Conservation (phyloP, 495 filamentous ascomycete species). For the Tetracladium setigerum region DNA sequence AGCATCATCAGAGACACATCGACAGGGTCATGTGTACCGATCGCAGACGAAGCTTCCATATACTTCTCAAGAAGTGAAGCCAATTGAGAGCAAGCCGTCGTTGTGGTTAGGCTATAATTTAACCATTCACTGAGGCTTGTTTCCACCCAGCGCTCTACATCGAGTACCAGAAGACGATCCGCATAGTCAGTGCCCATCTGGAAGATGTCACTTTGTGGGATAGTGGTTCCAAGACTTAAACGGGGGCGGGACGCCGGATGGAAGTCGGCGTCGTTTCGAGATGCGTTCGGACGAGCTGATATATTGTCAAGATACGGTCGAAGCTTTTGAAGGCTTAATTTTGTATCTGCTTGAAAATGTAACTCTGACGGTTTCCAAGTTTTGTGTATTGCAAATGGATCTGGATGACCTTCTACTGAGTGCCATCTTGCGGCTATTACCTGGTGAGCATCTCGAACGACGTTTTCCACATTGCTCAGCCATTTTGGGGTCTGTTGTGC, state of each 20-base stretch:
- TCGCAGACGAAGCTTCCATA: not conserved
- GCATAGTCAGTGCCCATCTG: too few relatives aligned
- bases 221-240: not conserved
- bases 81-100: too few relatives aligned
- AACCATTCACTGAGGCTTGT: too few relatives aligned
- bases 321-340: slow-evolving; percentile 1
- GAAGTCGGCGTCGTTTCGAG: too few relatives aligned
- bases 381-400: slow-evolving; percentile 1
- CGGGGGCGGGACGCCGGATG: too few relatives aligned
- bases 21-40: slow-evolving; percentile 46
- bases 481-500: too few relatives aligned
- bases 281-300: too few relatives aligned
- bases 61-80: slow-evolving; percentile 24
- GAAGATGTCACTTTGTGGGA: too few relatives aligned
- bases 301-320: not conserved
- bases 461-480: too few relatives aligned
- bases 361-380: not conserved
- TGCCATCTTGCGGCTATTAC: slow-evolving; percentile 2
- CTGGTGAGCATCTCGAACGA: not conserved
- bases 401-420: not conserved
- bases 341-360: slow-evolving; percentile 3
- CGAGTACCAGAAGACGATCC: too few relatives aligned
- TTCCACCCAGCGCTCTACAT: slow-evolving; percentile 30
- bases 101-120: too few relatives aligned
- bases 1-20: slow-evolving; percentile 51